A percentile compares a stretch with the other conserved stretches of the same genome.
These are phyloP conservation scores for Bacidia gigantensis DNA, from an alignment of 495 filamentous ascomycete species.

Conservation along the genomic window DNA sequence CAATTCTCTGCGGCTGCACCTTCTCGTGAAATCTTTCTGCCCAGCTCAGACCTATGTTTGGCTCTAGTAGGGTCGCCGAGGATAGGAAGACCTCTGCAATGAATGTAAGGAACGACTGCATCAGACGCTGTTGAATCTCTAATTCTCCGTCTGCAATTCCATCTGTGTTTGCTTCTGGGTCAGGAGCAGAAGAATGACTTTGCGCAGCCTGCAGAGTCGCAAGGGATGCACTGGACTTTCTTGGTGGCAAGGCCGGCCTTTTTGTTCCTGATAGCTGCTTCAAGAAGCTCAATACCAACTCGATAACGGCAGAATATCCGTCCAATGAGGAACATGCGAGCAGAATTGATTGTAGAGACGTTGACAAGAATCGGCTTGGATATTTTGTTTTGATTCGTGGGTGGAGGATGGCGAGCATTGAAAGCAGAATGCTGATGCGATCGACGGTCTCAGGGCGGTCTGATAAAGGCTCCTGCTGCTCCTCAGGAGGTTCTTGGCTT, in stretches of 20 bases:
- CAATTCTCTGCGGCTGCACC: constrained; percentile 43
- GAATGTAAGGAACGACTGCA: constrained; percentile 80
- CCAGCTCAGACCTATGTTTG: constrained; percentile 55
- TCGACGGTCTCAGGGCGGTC: constrained; percentile 16
- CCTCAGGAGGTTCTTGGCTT: neutral
- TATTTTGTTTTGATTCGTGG: constrained; percentile 77
- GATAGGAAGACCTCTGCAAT: constrained; percentile 67
- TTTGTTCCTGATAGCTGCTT: constrained; percentile 58
- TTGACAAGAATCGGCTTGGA: constrained; percentile 85
- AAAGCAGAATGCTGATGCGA: constrained; percentile 63
- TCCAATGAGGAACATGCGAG: constrained; percentile 45
- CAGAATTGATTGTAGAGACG: constrained; percentile 65
- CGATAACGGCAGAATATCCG: constrained; percentile 41
- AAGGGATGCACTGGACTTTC: constrained; percentile 48
- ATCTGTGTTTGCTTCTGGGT: constrained; percentile 55
- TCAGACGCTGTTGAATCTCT: constrained; percentile 42
- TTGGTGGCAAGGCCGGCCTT: constrained; percentile 58
- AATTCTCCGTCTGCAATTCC: constrained; percentile 39
- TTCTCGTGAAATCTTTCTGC: constrained; percentile 63
- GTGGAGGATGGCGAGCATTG: constrained; percentile 76
- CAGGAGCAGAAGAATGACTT: constrained; percentile 41
- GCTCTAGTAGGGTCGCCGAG: constrained; percentile 23
- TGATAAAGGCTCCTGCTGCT: neutral
- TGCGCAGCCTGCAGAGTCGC: constrained; percentile 16
- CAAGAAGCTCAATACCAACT: constrained; percentile 61